These are phyloP conservation scores for Podospora anserina DNA, from an alignment of 495 filamentous ascomycete genomes.

Conservation along the genomic window DNA sequence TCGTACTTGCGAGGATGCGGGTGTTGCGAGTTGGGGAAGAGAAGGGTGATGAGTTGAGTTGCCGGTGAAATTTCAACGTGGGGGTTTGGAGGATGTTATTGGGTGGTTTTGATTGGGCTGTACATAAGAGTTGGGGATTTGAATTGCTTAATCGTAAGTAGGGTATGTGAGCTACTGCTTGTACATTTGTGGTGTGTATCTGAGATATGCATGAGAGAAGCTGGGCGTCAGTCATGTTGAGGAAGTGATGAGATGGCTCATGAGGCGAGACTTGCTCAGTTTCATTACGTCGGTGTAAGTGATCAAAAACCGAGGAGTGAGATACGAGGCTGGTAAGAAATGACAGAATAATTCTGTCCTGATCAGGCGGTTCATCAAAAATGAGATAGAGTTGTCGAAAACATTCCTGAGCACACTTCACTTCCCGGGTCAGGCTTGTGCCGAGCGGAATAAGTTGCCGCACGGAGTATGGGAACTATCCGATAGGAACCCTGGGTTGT, in stretches of 20 bases:
- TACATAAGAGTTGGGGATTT: not conserved
- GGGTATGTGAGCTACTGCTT: too few species aligned
- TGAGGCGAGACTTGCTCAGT: too few species aligned
- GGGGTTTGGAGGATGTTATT: not conserved
- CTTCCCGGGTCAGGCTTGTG: not conserved
- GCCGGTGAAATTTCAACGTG: not conserved
- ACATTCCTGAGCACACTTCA: not conserved
- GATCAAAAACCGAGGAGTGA: too few species aligned
- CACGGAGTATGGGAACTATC: not conserved
- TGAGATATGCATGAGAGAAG: too few species aligned
- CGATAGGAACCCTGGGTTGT: not conserved
- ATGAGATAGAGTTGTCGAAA: not conserved
- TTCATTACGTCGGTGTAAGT: too few species aligned
- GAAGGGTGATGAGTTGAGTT: not conserved
- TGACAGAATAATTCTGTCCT: not conserved
- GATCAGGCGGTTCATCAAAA: not conserved
- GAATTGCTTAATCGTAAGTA: not conserved
- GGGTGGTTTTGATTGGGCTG: not conserved
- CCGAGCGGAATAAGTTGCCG: not conserved
- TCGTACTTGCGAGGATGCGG: not conserved
- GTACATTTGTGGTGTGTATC: too few species aligned
- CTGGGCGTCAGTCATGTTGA: too few species aligned
- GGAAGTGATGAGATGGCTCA: too few species aligned
- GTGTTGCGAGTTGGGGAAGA: not conserved
- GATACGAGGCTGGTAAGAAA: not conserved